Base-by-base conservation (phyloP, 306 rosid genomes). In the Cucurbita moschata region DNA sequence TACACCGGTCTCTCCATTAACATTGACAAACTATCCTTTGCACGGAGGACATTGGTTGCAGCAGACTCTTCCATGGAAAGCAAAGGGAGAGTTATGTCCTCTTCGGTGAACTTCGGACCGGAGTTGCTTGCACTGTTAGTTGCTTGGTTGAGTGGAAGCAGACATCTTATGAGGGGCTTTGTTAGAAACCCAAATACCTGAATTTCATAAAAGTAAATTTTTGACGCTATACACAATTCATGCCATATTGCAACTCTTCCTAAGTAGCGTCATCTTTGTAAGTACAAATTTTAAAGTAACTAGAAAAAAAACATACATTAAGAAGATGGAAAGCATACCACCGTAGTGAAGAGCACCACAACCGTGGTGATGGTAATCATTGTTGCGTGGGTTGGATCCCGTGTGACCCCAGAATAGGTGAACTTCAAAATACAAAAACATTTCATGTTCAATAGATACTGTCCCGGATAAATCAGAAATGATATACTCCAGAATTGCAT, bases 181-280 rank as follows among this genome's bases (percentile, higher is more conserved):
- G 97, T 90, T 47, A 87, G 81, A 79, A 84, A 80, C 52, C 96
- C 97, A 77, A 90, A 93, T 73, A 90, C 94, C 96, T 93, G 80
- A 19, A 71, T 44, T 60, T 55, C 72, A 67, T 62, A 8, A 4
- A 16, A 39, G 5, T 39, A 8, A 16, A 56, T 56, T 26, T 26
- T 26, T 21, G 26, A 62, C 7, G 47, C 46, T 62, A 62, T 15
- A 62, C 23, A 15, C 47, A 38, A 15, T 8, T 62, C 13, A 39
- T 4, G 49, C 8, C 26, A 38, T 12, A 60, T 38, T 16, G 68
- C 46, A 15, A 14, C 44, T 38, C 68, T 38, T 62, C 68, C 68
- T 12, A 62, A 14, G 47, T 37, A 62, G 47, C 37, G 65, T 9
- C 15, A 19, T 69, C 18, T 63, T 37, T 38, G 70, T 57, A 19